Evolutionary conservation across 768 basidiomycete genomes (phyloP), one percentile per base, ranked within the genome.

Genomic region (Psilocybe azurescens): DNA sequence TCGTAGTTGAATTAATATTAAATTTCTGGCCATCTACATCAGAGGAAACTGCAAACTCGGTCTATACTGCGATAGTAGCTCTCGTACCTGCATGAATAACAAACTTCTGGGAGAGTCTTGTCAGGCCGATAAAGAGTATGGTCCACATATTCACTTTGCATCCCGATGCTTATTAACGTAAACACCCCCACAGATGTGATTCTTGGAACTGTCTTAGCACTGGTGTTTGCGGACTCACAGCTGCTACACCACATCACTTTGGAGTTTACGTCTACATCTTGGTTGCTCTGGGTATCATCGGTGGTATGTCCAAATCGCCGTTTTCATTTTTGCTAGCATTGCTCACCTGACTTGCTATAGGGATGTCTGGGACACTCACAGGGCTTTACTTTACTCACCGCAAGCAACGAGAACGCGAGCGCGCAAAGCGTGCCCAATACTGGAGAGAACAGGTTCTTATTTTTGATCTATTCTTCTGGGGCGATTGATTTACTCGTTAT

Each of bases 371-470:
- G 14, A 89, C 89, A 8, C 79, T 94, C 46, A 75, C 86, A 56
- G 81, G 83, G 3, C 79, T 96, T 38, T 94, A 85, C 77, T 79
- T 88, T 67, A 67, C 90, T 6, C 93, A 95, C 68, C 79, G 88
- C 41, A 85, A 86, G 66, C 85, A 90, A 65, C 86, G 94, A 66
- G 88, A 88, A 46, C 74, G 79, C 60, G 93, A 95, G 69, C 89
- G 91, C 50, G 89, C 91, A 77, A 94, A 90, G 75, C 89, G 94
- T 66, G 77, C 88, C 47, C 92, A 94, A 71, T 95, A 95, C 76
- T 95, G 94, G 89, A 88, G 89, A 66, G 94, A 95, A 78, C 93
- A 94, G 82, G 89, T 87, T 64, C n/a, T 51, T 53, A 67, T 14
- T 28, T 16, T 28, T n/a, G 6, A 11, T 53, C 50, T 13, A 16